Base-by-base conservation (phyloP, 768 basidiomycete genomes). In the Gloeopeniophorella convolvens region DNA sequence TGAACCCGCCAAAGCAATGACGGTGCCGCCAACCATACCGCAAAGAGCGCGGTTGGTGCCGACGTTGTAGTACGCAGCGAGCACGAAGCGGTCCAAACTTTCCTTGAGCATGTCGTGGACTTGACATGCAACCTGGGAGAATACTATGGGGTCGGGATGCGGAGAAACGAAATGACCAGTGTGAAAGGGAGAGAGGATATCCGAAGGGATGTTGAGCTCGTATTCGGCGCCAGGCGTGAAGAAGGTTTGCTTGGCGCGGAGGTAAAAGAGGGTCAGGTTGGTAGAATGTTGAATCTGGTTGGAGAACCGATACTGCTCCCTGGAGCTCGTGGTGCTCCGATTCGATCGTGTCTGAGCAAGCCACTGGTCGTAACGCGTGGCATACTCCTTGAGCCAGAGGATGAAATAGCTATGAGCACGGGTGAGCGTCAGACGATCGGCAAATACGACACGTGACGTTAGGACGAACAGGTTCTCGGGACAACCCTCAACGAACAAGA, bases 311-410 rank as follows among this genome's bases (percentile, higher is more conserved):
- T 49, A 59, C 32, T 49, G 46, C 21, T 45, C 45, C 6, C 54
- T 49, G 26, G 44, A 23, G 30, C 42, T 35, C 49, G 31, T 28
- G 26, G 45, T 43, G 50, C 33, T 39, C 42, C 46, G 57, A 30
- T 23, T 30, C 3, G 50, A 34, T 24, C 59, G 59, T 35, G 55
- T 33, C 36, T 55, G 50, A 16, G 58, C 36, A 28, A 60, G 60
- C 76, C 76, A 77, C 0, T 61, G 62, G 2, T 66, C 63, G 59
- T 77, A 76, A 24, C 72, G 72, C 1, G 63, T 57, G 10, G 76
- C 80, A 58, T 89, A 89, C 57, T 89, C 87, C 54, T 78, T 78
- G 26, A 89, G 70, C 86, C 86, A 89, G 42, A 89, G 77, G n/a
- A 77, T 75, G 61, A 89, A 89, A 60, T 89, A 89, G 16, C 83